Base-by-base conservation (phyloP, 2,329 filamentous ascomycete species). In the Fusarium sp. region DNA sequence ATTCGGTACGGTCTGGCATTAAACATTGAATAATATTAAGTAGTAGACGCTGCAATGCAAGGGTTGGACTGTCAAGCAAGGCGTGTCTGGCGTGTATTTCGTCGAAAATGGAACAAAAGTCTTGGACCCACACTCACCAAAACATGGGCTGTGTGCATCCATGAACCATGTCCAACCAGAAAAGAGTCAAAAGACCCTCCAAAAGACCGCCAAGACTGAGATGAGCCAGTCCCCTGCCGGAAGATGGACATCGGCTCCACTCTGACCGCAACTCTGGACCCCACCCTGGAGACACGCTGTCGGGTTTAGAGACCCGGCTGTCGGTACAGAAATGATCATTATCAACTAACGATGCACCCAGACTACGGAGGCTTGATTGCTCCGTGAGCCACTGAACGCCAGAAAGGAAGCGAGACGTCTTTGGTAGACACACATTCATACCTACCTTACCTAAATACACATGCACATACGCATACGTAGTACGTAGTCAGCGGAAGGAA, bases 241-340 rank as follows among this genome's bases (percentile, higher is more conserved):
- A 13, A n/a, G 40, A 52, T 46, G 59, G 37, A 54, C 56, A 54
- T 48, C 6, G 37, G 71, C 35, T 52, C 71, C 64, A 69, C 70
- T 57, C 62, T 40, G 49, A 72, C 52, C 54, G 45, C 49, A 48
- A 54, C 70, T 56, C 70, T 56, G 58, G 65, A 53, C 37, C 37
- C 57, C 60, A 71, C 56, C 68, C 70, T 66, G 37, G 51, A 30
- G 68, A 62, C 59, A 66, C 44, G 48, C 56, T 70, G 65, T 67
- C 58, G 55, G 58, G 62, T 71, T 62, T 55, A 61, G 62, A 69
- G 58, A 62, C 66, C 71, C 67, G 65, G 67, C 71, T 73, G 71
- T 73, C 71, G 71, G 71, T 70, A 62, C 52, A 39, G 19, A 35
- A n/a, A 48, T 15, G 26, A 24, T 24, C 24, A 24, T 24, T 24